A percentile compares a stretch with the other conserved stretches of the same genome.
Evolutionary conservation across 2,329 filamentous ascomycete genomes (phyloP).

Genomic region (Arthrobotrys entomopaga): DNA sequence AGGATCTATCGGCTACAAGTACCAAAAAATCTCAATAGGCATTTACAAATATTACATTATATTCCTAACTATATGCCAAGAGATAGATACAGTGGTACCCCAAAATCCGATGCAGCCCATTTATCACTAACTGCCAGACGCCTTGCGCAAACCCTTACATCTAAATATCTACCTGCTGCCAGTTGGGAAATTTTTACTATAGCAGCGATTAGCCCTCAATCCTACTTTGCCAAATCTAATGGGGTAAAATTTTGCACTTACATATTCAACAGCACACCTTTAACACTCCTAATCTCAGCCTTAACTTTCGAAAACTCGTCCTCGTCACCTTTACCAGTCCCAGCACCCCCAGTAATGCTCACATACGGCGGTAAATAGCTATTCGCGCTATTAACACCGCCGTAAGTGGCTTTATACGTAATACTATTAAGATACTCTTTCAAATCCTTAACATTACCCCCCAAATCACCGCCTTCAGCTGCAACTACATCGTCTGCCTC

Average conservation of each 20-base stretch:
- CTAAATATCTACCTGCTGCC: conserved; percentile 39
- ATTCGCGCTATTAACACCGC: conserved; percentile 53
- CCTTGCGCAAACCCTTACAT: not conserved
- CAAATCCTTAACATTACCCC: conserved; percentile 65
- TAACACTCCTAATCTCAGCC: conserved; percentile 79
- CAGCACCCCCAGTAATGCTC: conserved; percentile 62
- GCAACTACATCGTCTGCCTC: conserved; percentile 56
- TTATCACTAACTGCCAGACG: not conserved
- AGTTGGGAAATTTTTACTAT: conserved; percentile 59
- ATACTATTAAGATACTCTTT: conserved; percentile 74
- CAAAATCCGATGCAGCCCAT: too few species aligned
- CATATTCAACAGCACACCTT: conserved; percentile 75
- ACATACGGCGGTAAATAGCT: conserved; percentile 63
- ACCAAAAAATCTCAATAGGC: too few species aligned
- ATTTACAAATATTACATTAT: not conserved
- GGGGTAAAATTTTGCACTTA: conserved; percentile 35
- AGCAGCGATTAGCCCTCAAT: conserved; percentile 8
- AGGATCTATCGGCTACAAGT: too few species aligned
- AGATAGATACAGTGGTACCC: not conserved
- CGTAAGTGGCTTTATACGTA: conserved; percentile 64
- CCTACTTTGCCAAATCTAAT: not conserved
- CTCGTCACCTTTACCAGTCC: conserved; percentile 68
- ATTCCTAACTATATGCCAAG: not conserved
- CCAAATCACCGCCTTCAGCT: conserved; percentile 58
- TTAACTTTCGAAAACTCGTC: conserved; percentile 79